A percentile compares a stretch with the other conserved stretches of the same genome.
Evolutionary conservation across 1,284 basidiomycete genomes (phyloP).

Genomic region (Ustilago hordei): DNA sequence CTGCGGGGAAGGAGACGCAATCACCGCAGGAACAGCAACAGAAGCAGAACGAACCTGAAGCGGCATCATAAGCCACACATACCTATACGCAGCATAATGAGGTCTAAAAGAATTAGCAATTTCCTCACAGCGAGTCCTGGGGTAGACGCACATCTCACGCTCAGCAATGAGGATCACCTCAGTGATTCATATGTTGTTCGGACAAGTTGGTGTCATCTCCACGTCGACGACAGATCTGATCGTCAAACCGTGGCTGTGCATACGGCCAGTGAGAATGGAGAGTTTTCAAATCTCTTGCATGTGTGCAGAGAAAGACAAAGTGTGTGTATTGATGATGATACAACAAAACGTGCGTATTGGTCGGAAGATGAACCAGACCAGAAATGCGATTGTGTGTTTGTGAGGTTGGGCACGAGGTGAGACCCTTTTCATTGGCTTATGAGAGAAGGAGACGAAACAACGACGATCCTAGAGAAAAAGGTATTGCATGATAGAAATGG

Average conservation of each 20-base stretch:
- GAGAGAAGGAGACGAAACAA: constrained; percentile 3
- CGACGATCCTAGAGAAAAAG: constrained; percentile 20
- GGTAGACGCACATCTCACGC: no score
- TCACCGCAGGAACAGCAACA: neutral
- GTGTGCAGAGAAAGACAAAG: neutral
- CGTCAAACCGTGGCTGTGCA: neutral
- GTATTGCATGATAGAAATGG: constrained; percentile 2
- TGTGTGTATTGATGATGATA: constrained; percentile 20
- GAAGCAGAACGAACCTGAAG: neutral
- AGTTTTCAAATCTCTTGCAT: neutral
- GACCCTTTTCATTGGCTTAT: constrained; percentile 19
- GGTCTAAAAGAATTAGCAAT: no score
- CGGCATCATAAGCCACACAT: neutral
- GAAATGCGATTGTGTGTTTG: constrained; percentile 12
- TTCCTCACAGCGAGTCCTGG: no score
- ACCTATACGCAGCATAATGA: no score
- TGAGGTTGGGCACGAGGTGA: neutral
- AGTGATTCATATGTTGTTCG: no score
- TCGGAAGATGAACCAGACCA: constrained; percentile 11
- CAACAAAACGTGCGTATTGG: constrained; percentile 12
- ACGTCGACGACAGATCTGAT: neutral
- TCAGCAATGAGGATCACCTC: no score
- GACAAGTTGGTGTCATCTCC: neutral
- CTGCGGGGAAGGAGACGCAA: neutral
- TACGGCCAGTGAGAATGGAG: neutral